A percentile compares a stretch with the other conserved stretches of the same genome.
These are phyloP conservation scores for Penicillium ucsense DNA, from an alignment of 495 filamentous ascomycete genomes.

Conservation along the genomic window DNA sequence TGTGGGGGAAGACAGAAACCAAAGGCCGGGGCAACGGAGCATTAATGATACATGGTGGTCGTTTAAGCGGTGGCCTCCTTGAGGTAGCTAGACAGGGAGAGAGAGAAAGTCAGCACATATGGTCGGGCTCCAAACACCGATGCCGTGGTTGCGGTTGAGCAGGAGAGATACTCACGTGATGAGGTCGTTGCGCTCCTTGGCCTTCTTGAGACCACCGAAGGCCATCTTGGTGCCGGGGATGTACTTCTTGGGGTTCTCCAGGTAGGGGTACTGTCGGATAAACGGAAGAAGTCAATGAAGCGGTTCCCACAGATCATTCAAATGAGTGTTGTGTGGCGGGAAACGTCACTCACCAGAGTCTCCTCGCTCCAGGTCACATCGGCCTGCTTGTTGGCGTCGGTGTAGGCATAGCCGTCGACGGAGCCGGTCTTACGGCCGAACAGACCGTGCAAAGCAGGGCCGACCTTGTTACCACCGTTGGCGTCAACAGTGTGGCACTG, in stretches of 20 bases:
- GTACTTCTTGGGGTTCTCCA: constrained; percentile 92
- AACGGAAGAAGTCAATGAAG: not conserved
- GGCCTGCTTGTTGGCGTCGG: constrained; percentile 98
- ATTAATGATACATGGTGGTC: constrained; percentile 14
- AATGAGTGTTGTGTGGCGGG: too few relatives aligned
- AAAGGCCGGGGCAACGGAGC: constrained; percentile 8
- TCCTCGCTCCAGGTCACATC: constrained; percentile 79
- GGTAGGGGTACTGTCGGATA: constrained; percentile 60
- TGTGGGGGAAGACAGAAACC: constrained; percentile 16
- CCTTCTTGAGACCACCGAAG: constrained; percentile 99
- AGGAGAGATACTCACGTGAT: constrained; percentile 66
- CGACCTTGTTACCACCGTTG: constrained; percentile 91
- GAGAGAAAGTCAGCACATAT: not conserved
- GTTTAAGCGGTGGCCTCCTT: constrained; percentile 54
- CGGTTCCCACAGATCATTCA: too few relatives aligned
- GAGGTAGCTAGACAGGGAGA: constrained; percentile 44
- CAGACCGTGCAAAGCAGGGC: constrained; percentile 92
- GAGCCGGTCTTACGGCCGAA: constrained; percentile 92
- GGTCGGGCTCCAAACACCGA: too few relatives aligned
- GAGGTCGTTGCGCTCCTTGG: constrained; percentile 97
- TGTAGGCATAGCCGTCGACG: constrained; percentile 91
- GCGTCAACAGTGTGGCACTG: constrained; percentile 94
- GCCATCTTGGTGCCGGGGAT: constrained; percentile 99
- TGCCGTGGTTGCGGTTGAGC: too few relatives aligned
- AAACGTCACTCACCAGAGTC: constrained; percentile 58